These are phyloP conservation scores for Helminthosporium solani DNA, from an alignment of 2,329 filamentous ascomycete genomes.

Conservation along the genomic window DNA sequence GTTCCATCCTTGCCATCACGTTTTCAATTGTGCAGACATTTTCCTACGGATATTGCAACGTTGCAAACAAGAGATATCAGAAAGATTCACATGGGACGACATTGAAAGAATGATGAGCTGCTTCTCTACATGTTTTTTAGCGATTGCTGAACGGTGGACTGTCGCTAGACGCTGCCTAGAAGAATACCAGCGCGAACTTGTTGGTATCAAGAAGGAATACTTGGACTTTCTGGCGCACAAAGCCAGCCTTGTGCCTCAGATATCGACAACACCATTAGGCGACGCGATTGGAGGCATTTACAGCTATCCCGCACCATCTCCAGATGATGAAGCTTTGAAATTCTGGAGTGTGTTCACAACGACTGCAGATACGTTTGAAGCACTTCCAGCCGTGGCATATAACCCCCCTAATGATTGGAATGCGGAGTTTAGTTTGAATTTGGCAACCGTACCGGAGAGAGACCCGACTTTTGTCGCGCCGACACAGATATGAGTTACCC, in stretches of 20 bases:
- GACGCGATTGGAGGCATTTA: constrained; percentile 13
- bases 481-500: too few species aligned
- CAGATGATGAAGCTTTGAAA: constrained; percentile 25
- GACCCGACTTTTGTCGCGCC: too few species aligned
- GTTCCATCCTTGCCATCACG: constrained; percentile 41
- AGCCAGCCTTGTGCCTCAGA: constrained; percentile 17
- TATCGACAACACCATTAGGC: constrained; percentile 8
- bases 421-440: constrained; percentile 32
- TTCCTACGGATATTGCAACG: constrained; percentile 34
- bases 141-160: constrained; percentile 39
- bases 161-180: constrained; percentile 36
- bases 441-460: background rate
- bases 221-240: constrained; percentile 34
- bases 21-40: constrained; percentile 35
- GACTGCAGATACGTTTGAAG: constrained; percentile 20
- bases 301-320: constrained; percentile 17
- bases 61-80: constrained; percentile 35
- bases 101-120: constrained; percentile 33
- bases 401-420: constrained; percentile 36
- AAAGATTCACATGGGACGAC: constrained; percentile 23
- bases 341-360: constrained; percentile 34
- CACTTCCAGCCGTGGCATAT: constrained; percentile 21
- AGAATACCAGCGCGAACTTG: constrained; percentile 35
- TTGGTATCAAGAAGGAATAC: constrained; percentile 37
- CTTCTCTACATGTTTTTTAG: constrained; percentile 36